phyloP scores from a whole-genome alignment of 2,329 filamentous ascomycete species.

The Simplicillium sp. region DNA sequence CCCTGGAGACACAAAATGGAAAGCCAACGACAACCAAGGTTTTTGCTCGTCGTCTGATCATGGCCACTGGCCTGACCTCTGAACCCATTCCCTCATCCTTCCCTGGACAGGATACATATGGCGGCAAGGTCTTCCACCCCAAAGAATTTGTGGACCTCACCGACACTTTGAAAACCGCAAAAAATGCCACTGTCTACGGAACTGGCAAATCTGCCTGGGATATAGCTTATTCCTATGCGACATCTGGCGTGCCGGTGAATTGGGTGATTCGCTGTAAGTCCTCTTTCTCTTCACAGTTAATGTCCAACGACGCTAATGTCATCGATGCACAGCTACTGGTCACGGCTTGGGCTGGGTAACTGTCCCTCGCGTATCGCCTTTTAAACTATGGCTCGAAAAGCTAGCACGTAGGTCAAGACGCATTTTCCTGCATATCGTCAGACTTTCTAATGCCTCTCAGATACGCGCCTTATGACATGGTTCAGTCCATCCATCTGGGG shows the following conservation, averaged over 20 bases:
- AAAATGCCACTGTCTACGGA: slow-evolving; percentile 46
- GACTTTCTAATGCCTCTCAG: slow-evolving; percentile 12
- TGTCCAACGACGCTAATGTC: not conserved
- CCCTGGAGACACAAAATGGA: slow-evolving; percentile 12
- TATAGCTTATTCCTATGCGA: slow-evolving; percentile 51
- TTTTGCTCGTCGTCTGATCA: slow-evolving; percentile 34
- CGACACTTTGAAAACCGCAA: slow-evolving; percentile 29
- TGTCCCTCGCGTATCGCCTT: slow-evolving; percentile 52
- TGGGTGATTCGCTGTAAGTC: slow-evolving; percentile 46
- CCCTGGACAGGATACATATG: slow-evolving; percentile 34
- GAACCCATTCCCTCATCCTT: slow-evolving; percentile 35
- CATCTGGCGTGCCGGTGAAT: slow-evolving; percentile 43
- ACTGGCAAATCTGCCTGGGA: slow-evolving; percentile 58
- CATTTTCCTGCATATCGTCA: slow-evolving; percentile 32
- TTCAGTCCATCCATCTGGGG: slow-evolving; percentile 70
- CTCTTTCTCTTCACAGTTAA: not conserved
- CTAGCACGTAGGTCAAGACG: slow-evolving; percentile 38
- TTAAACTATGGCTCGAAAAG: slow-evolving; percentile 61
- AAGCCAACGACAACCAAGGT: slow-evolving; percentile 15
- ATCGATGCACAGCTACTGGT: slow-evolving; percentile 25
- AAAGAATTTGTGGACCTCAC: slow-evolving; percentile 33
- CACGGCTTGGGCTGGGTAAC: slow-evolving; percentile 51
- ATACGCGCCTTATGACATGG: slow-evolving; percentile 60
- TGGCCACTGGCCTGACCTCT: slow-evolving; percentile 47
- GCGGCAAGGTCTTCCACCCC: slow-evolving; percentile 37